Conservation (phyloP, 169 alveolate species). For the Plasmodium gonderi region DNA sequence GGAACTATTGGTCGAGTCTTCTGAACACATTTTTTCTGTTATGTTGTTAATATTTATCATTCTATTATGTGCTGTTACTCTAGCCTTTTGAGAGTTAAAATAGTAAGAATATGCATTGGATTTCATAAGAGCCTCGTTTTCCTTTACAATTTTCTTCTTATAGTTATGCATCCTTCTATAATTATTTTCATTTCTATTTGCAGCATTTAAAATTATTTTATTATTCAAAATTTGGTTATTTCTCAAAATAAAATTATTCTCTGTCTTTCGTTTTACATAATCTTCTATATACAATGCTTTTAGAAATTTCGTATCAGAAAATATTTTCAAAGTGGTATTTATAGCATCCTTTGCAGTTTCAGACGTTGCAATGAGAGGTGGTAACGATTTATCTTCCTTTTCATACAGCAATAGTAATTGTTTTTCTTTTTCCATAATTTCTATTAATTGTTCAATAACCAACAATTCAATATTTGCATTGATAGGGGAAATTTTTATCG, state of each 20-base stretch:
- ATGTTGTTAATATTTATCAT: conserved; percentile 20
- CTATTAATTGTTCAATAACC: conserved; percentile 90
- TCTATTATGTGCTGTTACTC: conserved; percentile 26
- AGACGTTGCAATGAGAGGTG: conserved; percentile 69
- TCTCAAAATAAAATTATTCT: conserved; percentile 3
- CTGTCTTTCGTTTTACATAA: conserved; percentile 19
- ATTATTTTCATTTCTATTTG: conserved; percentile 3
- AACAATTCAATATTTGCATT: conserved; percentile 89
- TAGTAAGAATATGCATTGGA: conserved; percentile 45
- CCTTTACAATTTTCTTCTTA: not conserved
- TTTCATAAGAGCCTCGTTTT: conserved; percentile 11
- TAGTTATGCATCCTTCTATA: not conserved
- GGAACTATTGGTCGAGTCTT: conserved; percentile 56
- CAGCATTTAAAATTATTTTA: not conserved
- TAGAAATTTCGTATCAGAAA: conserved; percentile 39
- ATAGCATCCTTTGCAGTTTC: conserved; percentile 57
- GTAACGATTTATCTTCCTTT: conserved; percentile 44
- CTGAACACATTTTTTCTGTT: not conserved
- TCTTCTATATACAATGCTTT: conserved; percentile 16
- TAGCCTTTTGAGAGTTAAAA: conserved; percentile 24
- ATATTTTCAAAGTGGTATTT: conserved; percentile 51
- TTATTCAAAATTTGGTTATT: conserved; percentile 16
- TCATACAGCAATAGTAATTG: conserved; percentile 73
- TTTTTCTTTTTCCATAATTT: conserved; percentile 84
- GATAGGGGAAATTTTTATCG: conserved; percentile 85